Base-by-base conservation (phyloP, 2,329 filamentous ascomycete species). In the Microdochium paspali region DNA sequence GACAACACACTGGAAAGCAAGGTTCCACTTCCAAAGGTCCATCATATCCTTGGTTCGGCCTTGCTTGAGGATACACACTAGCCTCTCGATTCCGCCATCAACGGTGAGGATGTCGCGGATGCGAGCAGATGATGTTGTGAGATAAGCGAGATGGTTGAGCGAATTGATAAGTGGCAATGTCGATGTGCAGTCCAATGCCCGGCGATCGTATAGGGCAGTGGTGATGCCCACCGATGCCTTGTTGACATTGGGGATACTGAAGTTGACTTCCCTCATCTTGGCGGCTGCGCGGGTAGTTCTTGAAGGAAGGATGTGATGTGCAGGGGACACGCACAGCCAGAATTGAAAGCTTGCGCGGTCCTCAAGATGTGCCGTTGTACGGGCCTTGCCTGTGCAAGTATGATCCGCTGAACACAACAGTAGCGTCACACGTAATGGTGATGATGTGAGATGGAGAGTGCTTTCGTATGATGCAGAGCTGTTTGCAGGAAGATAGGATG, bases 11-110 rank as follows among this genome's bases (percentile, higher is more conserved):
- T 97, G 93, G 66, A 98, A 98, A 46, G 93, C 93, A 53, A 98
- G 77, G 62, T 96, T 98, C 93, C 93, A 98, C 70, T 97, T 97
- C 93, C 93, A 98, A 87, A 95, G 95, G 66, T 96, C 91, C 91
- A 97, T 96, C 83, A 96, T 85, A 65, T 98, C 91, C 68, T 90
- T 94, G 70, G 88, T 96, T 63, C 93, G 80, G 53, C 93, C 93
- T 68, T 95, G 89, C 69, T 98, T 98, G 66, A 98, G 80, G 62
- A 98, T 96, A 77, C 90, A 96, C 64, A 98, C 88, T 57, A 98
- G 74, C 54, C 91, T 77, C 72, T 98, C 93, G 66, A 98, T 93
- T 52, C 93, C 93, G 68, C 93, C 93, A 85, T 98, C 93, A 70
- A 98, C 89, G 49, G 91, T 97, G 54, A 98, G 79, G 53, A 98